phyloP scores from a whole-genome alignment of 1,139 yeast genomes.

The Yarrowia galli region DNA sequence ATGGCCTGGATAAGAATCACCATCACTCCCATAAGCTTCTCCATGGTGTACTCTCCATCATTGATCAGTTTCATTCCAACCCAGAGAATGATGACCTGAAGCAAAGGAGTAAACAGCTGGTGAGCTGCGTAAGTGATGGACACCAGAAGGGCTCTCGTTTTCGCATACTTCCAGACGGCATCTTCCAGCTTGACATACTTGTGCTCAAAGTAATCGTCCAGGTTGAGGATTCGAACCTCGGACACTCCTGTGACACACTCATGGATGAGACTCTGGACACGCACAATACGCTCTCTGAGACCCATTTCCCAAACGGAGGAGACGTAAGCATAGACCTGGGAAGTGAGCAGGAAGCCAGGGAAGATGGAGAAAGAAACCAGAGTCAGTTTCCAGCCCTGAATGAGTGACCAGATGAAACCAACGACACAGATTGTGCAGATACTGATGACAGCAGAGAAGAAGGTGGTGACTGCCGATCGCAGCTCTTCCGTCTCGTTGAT shows the following conservation, averaged over 20 bases:
- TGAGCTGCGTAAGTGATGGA: constrained; percentile 70
- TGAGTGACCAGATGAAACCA: constrained; percentile 79
- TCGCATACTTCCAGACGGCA: constrained; percentile 41
- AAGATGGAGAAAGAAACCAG: constrained; percentile 78
- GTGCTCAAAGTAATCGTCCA: constrained; percentile 58
- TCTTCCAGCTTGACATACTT: constrained; percentile 52
- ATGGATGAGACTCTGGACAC: constrained; percentile 61
- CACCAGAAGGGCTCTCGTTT: constrained; percentile 47
- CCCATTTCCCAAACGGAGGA: constrained; percentile 63
- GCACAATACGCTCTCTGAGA: constrained; percentile 65
- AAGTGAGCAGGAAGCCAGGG: constrained; percentile 63
- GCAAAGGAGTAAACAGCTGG: constrained; percentile 61
- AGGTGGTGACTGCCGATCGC: constrained; percentile 67
- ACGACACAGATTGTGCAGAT: constrained; percentile 61
- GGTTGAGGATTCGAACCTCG: constrained; percentile 65
- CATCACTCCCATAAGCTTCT: constrained; percentile 70
- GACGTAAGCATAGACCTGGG: constrained; percentile 61
- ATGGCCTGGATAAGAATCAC: constrained; percentile 77
- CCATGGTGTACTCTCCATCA: constrained; percentile 59
- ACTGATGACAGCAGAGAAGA: constrained; percentile 62
- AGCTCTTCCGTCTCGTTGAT: constrained; percentile 84
- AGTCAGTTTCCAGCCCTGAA: constrained; percentile 86
- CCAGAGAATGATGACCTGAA: constrained; percentile 74
- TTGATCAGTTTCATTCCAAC: constrained; percentile 79
- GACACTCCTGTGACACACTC: constrained; percentile 67